These are phyloP conservation scores for Corymbia maculata DNA, from an alignment of 345 rosid species.

Conservation along the genomic window DNA sequence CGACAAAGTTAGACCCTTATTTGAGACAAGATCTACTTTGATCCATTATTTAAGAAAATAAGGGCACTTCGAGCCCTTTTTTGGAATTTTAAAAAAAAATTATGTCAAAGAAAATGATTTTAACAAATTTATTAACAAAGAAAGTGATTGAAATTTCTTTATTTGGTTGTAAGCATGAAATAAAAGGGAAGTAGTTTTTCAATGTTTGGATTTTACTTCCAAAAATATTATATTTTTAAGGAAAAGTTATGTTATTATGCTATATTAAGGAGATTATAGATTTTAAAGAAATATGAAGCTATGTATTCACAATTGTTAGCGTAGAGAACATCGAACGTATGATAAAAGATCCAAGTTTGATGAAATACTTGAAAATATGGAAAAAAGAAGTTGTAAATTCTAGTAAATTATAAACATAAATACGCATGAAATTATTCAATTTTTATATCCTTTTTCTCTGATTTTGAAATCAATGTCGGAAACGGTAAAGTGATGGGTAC, in stretches of 20 bases:
- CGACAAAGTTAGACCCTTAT: too few species aligned
- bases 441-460: background rate
- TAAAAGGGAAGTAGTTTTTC: background rate
- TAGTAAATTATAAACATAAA: too few species aligned
- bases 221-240: background rate
- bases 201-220: background rate
- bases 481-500: background rate
- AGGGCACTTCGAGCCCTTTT: too few species aligned
- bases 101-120: background rate
- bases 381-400: background rate
- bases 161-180: too few species aligned
- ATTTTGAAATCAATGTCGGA: background rate
- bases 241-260: background rate
- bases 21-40: too few species aligned
- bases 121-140: too few species aligned
- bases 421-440: background rate
- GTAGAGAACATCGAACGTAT: background rate
- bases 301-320: background rate
- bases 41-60: too few species aligned
- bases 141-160: too few species aligned
- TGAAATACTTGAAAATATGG: background rate
- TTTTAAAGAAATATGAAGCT: background rate
- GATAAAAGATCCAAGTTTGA: background rate
- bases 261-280: background rate
- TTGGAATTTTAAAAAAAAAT: too few species aligned